Evolutionary conservation across 805 yeast genomes (phyloP), one percentile per base, ranked within the genome.

Genomic region (Myxozyma neglecta): DNA sequence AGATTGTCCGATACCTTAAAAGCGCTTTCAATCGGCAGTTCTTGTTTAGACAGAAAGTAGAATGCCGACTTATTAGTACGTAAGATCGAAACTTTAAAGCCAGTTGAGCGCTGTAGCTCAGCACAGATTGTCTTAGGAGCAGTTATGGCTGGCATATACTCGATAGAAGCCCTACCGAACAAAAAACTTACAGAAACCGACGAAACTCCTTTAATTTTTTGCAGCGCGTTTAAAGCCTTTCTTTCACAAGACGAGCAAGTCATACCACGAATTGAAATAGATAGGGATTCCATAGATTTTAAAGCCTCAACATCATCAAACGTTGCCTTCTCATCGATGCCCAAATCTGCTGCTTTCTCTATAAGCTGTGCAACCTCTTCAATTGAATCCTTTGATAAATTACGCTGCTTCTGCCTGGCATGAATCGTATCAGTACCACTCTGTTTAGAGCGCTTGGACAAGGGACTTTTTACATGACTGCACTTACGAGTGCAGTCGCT

Each of bases 171-270:
- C 40, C 46, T 50, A 20, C 43, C 52, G 24, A 60, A 46, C 13
- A 60, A 36, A 42, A 56, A 56, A 13, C 29, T 60, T 20, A 43
- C 56, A 8, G 52, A 32, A 6, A 52, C 44, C 18, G 50, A 53
- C 34, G 57, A 9, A 45, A 56, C 64, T 9, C 57, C 61, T 13
- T 11, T 11, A 13, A 52, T 24, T 24, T 35, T 47, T 18, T 51
- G 36, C 6, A 61, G 44, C 9, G 64, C n/a, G 4, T 39, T 24
- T 18, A 34, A 7, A 16, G 56, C 59, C 29, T 61, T 61, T 24
- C n/a, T 29, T 32, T 61, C 64, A 44, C 64, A 61, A 24, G 59
- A 52, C 6, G 64, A 47, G 37, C 64, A 61, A 24, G 61, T 61
- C 64, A 61, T 61, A 6, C 64, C 64, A 16, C 39, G 46, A 10